Evolutionary conservation across 2,329 filamentous ascomycete genomes (phyloP), one percentile per base, ranked within the genome.

Genomic region (Claviceps pazoutovae): DNA sequence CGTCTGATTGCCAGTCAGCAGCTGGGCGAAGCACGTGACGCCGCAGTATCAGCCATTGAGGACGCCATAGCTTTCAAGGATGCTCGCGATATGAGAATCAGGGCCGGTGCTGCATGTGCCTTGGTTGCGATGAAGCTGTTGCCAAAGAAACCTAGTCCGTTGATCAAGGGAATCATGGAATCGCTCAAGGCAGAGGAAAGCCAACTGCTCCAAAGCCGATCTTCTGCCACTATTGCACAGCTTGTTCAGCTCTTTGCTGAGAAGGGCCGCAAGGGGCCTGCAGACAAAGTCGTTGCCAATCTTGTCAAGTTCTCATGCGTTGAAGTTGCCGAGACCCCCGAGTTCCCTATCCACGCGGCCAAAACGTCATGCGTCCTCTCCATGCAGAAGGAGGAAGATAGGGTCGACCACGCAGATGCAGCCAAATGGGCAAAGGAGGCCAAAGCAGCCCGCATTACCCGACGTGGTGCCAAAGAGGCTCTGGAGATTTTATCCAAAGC

Each of bases 121-220:
- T 71, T 97, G 52, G 86, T 98, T 48, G 85, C 89, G n/a, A 83
- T 97, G 70, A 81, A 83, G 53, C 77, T 86, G 34, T 76, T 96
- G 9, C 91, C 94, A 0, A 97, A 95, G 78, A 97, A 95, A 65
- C 89, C 91, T 9, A 89, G 88, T 55, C 80, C 84, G 17, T 81
- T 95, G 13, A 98, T 98, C 70, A 96, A 95, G 69, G 88, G 83
- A 2, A 86, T 98, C 68, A 98, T 98, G 93, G 93, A 98, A 66
- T 97, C 91, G 61, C 80, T 98, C 62, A 98, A 97, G 69, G 83
- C 82, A 39, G 94, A 98, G 64, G 93, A 96, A 60, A 97, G 94
- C 61, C 69, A 84, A 30, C 87, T 93, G 58, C 74, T 98, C 1
- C 93, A 98, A 65, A 81, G 80, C 59, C 85, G 91, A 23, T 95